These are phyloP conservation scores for Acanthamoeba triangularis DNA, from an alignment of 208 protist species.

Conservation along the genomic window DNA sequence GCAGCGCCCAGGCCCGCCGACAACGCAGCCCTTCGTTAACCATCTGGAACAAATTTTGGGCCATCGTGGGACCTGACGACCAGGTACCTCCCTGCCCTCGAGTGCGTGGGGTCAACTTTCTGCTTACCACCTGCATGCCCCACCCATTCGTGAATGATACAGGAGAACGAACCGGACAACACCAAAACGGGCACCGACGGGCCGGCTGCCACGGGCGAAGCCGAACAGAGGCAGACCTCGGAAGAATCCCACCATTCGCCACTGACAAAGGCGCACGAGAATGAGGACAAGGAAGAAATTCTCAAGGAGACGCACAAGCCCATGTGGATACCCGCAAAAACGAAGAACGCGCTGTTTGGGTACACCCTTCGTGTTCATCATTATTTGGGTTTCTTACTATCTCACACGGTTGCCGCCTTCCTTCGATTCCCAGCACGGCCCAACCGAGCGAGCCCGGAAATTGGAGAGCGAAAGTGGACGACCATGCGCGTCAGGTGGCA, in stretches of 20 bases:
- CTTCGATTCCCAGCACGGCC: too few relatives aligned
- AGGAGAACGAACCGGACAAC: too few relatives aligned
- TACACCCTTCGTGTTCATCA: too few relatives aligned
- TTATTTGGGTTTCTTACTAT: too few relatives aligned
- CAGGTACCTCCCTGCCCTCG: not conserved
- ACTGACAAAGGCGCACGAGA: not conserved
- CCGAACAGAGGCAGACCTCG: too few relatives aligned
- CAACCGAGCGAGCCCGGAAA: not conserved
- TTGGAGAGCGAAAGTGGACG: conserved; percentile 4
- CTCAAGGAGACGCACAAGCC: not conserved
- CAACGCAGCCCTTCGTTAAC: not conserved
- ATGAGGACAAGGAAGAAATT: not conserved
- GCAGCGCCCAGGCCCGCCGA: not conserved
- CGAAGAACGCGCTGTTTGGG: too few relatives aligned
- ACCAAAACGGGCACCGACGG: too few relatives aligned
- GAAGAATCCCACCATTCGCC: too few relatives aligned
- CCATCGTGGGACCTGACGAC: not conserved
- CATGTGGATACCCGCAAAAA: not conserved
- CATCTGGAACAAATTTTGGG: not conserved
- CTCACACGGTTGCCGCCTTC: too few relatives aligned
- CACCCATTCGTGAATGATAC: too few relatives aligned
- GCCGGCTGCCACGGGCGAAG: too few relatives aligned
- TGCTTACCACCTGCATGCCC: too few relatives aligned
- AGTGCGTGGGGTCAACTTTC: not conserved
- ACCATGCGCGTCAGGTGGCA: conserved; percentile 9